Evolutionary conservation across 768 basidiomycete species (phyloP).

Genomic region (Russula lepida): DNA sequence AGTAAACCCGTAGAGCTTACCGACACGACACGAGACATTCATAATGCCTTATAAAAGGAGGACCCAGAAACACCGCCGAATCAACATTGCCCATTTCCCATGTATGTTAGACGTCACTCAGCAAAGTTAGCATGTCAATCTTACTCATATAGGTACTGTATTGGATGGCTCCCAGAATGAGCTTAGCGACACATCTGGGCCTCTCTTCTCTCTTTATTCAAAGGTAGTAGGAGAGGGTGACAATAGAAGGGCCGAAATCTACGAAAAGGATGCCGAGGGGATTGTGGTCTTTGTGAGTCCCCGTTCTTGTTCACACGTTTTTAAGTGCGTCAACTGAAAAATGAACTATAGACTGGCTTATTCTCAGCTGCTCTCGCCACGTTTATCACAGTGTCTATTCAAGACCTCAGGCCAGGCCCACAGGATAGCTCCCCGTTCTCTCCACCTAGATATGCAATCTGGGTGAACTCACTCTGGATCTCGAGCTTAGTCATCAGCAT

Average conservation of each 20-base stretch:
- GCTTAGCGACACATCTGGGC: neutral
- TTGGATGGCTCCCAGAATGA: neutral
- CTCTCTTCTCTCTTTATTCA: neutral
- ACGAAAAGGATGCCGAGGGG: neutral
- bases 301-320: neutral
- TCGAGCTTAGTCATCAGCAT: neutral
- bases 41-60: neutral
- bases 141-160: neutral
- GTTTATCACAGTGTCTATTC: neutral
- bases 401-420: neutral
- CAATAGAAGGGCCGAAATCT: neutral
- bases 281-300: neutral
- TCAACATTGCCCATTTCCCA: neutral
- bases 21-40: neutral
- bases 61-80: neutral
- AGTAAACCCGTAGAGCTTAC: neutral
- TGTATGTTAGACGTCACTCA: neutral
- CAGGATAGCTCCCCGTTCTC: neutral
- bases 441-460: neutral
- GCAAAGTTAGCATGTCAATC: neutral
- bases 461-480: neutral
- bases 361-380: neutral
- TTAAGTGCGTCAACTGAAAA: neutral
- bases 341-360: neutral
- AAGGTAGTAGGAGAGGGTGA: neutral